Conservation (phyloP, 2,329 filamentous ascomycete species). For the Phaeosphaeria sp. region DNA sequence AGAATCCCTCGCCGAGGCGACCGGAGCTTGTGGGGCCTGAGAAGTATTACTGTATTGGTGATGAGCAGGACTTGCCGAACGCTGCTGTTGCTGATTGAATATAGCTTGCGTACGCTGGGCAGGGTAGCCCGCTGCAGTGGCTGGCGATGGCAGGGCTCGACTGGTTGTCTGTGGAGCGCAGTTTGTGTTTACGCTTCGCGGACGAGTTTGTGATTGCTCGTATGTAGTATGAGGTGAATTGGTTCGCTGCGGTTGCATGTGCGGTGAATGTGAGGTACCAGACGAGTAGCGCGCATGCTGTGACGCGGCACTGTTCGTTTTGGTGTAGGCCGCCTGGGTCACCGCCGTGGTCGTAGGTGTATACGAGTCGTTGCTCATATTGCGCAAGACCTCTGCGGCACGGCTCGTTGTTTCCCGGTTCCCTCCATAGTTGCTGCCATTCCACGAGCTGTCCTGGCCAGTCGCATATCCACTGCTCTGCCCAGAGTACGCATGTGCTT, state of each 20-base stretch:
- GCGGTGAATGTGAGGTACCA: constrained; percentile 17
- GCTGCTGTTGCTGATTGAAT: constrained; percentile 36
- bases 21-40: constrained; percentile 7
- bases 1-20: constrained; percentile 11
- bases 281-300: constrained; percentile 25
- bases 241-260: constrained; percentile 26
- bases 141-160: constrained; percentile 32
- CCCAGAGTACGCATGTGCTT: constrained; percentile 24
- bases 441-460: constrained; percentile 31
- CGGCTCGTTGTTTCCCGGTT: constrained; percentile 34
- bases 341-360: constrained; percentile 18
- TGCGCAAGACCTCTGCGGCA: constrained; percentile 42
- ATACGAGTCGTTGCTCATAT: constrained; percentile 43
- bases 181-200: constrained; percentile 36
- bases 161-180: constrained; percentile 19
- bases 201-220: constrained; percentile 33
- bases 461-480: constrained; percentile 29
- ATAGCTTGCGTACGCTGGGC: constrained; percentile 32
- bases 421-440: constrained; percentile 29
- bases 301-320: constrained; percentile 25
- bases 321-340: constrained; percentile 30
- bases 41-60: constrained; percentile 26
- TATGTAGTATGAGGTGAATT: constrained; percentile 21
- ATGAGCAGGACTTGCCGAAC: constrained; percentile 37
- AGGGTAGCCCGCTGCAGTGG: constrained; percentile 29